Percentiles rank a stretch among this genome's conserved stretches.
Conservation (phyloP, 176 grass and related monocot genomes). For the Cocos nucifera region DNA sequence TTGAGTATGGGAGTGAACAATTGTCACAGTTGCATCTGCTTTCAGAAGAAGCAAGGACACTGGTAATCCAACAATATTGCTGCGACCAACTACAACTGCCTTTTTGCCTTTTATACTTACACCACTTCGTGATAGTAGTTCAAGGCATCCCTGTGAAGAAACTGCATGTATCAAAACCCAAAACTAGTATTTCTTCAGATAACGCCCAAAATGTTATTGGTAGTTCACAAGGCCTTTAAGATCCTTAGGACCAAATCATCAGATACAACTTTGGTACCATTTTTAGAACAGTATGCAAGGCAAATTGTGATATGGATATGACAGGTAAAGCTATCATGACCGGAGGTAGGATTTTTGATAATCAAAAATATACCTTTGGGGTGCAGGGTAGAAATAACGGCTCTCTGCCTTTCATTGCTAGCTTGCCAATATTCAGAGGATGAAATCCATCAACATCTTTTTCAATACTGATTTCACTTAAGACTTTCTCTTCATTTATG, state of each 20-base stretch:
- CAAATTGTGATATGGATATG: too few relatives aligned
- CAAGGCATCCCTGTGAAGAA: conserved; percentile 71
- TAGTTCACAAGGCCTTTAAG: too few relatives aligned
- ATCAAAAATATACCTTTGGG: conserved; percentile 51
- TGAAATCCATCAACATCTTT: conserved; percentile 99
- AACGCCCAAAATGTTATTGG: too few relatives aligned
- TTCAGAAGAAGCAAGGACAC: conserved; percentile 87
- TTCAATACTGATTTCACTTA: conserved; percentile 66
- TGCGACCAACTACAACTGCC: conserved; percentile 79
- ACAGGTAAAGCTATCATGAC: too few relatives aligned
- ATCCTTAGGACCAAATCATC: too few relatives aligned
- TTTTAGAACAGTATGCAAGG: too few relatives aligned
- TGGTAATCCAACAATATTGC: conserved; percentile 88
- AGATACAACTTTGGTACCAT: too few relatives aligned
- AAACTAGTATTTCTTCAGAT: not conserved
- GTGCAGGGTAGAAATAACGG: conserved; percentile 82
- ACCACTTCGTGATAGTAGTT: conserved; percentile 71
- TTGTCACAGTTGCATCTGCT: conserved; percentile 71
- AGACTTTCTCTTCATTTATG: conserved; percentile 85
- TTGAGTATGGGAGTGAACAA: conserved; percentile 71
- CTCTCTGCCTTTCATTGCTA: conserved; percentile 94
- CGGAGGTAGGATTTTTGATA: not conserved
- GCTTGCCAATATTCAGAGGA: conserved; percentile 94
- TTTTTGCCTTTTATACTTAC: conserved; percentile 62
- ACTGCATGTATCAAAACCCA: not conserved